Percentiles rank a stretch among this genome's conserved stretches.
phyloP scores from a whole-genome alignment of 2,329 filamentous ascomycete genomes.

The Westerdykella sp. region DNA sequence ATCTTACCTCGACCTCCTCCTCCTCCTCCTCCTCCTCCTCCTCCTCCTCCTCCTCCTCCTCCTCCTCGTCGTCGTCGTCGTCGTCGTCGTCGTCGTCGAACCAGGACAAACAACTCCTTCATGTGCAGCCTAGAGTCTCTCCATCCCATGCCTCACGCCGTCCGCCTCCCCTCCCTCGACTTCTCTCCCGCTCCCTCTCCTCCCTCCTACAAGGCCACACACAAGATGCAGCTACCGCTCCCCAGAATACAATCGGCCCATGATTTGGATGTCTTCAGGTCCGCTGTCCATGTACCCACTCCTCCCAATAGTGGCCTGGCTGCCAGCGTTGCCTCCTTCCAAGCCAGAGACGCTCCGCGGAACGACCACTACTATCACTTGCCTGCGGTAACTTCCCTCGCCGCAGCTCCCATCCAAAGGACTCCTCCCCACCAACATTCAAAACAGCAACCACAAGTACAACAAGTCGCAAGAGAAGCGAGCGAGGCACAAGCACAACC shows the following conservation, averaged over 20 bases:
- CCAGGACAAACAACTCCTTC: slow-evolving; percentile 12
- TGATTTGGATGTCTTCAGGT: slow-evolving; percentile 18
- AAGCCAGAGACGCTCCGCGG: slow-evolving; percentile 19
- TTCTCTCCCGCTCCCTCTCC: slow-evolving; percentile 22
- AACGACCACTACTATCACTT: slow-evolving; percentile 31
- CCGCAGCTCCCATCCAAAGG: neutral
- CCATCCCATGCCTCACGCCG: slow-evolving; percentile 37
- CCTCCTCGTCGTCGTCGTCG: too few relatives aligned
- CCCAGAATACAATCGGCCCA: slow-evolving; percentile 12
- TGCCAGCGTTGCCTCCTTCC: slow-evolving; percentile 27
- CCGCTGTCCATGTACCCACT: slow-evolving; percentile 27
- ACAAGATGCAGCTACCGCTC: slow-evolving; percentile 30
- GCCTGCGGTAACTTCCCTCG: slow-evolving; percentile 14
- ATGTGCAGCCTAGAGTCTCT: slow-evolving; percentile 40
- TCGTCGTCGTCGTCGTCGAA: too few relatives aligned
- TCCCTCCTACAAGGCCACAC: slow-evolving; percentile 18
- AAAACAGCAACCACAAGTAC: neutral
- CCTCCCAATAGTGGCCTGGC: slow-evolving; percentile 29
- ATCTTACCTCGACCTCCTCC: too few relatives aligned
- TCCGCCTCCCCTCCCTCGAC: slow-evolving; percentile 32
- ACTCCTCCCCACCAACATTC: slow-evolving; percentile 3
- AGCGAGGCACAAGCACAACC: slow-evolving; percentile 7
- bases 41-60: too few relatives aligned
- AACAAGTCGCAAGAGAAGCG: slow-evolving; percentile 3
- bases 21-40: too few relatives aligned